Evolutionary conservation across 176 grass and related monocot genomes (phyloP).

Genomic region (Poa annua): DNA sequence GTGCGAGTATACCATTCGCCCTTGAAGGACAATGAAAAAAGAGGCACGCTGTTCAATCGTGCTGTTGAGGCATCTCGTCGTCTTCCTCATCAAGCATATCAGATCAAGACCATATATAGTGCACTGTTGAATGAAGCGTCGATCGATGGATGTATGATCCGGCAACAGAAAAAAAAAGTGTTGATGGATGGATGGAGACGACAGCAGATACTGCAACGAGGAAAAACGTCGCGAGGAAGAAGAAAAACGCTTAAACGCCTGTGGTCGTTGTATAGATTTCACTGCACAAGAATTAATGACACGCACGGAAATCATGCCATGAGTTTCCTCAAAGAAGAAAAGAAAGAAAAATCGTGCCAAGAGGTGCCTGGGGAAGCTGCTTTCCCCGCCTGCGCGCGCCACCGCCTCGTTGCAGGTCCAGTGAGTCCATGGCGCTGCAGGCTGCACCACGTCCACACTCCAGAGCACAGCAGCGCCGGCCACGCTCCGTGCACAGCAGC

Average conservation of each 20-base stretch:
- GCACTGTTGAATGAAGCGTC: neutral
- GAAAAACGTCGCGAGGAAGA: neutral
- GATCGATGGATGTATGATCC: neutral
- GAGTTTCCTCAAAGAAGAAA: neutral
- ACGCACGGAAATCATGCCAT: slow-evolving; percentile 16
- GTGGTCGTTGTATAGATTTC: neutral
- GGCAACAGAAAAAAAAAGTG: neutral
- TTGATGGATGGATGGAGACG: no score
- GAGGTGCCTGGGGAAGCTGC: slow-evolving; percentile 34
- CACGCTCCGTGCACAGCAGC: neutral
- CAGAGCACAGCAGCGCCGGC: neutral
- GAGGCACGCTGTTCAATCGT: neutral
- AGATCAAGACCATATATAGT: neutral
- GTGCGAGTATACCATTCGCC: neutral
- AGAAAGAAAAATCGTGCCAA: neutral
- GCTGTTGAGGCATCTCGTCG: slow-evolving; percentile 7
- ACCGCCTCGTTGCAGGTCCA: slow-evolving; percentile 40
- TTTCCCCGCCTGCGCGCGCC: slow-evolving; percentile 14
- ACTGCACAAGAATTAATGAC: slow-evolving; percentile 7
- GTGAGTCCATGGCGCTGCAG: neutral
- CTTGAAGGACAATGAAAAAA: neutral
- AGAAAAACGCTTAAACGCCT: neutral
- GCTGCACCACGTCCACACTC: slow-evolving; percentile 6
- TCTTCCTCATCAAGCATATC: neutral
- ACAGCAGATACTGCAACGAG: no score